Percentiles rank a stretch among this genome's conserved stretches.
phyloP scores from a whole-genome alignment of 2,329 filamentous ascomycete genomes.

The Fusarium keratoplasticum region DNA sequence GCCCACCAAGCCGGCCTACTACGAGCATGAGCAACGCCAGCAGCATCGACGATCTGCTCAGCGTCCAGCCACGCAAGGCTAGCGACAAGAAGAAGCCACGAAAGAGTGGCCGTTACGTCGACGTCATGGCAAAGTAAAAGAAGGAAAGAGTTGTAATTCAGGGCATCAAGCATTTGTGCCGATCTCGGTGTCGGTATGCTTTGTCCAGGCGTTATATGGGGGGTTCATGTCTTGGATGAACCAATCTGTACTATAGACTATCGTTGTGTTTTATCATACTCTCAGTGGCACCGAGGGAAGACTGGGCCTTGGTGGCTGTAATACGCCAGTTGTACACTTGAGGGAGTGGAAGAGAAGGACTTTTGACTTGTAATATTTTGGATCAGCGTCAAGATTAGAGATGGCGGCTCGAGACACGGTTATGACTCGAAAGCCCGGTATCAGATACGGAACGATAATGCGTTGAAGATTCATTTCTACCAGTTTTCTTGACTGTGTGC shows the following conservation, averaged over 20 bases:
- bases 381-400: conserved; percentile 32
- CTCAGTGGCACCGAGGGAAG: conserved; percentile 11
- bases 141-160: conserved; percentile 4
- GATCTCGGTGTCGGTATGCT: conserved; percentile 14
- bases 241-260: conserved; percentile 41
- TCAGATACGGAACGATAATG: conserved; percentile 33
- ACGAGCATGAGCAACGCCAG: conserved; percentile 93
- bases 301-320: conserved; percentile 23
- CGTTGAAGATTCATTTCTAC: conserved; percentile 21
- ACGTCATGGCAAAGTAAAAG: conserved; percentile 85
- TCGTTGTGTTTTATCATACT: conserved; percentile 34
- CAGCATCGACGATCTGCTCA: conserved; percentile 92
- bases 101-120: conserved; percentile 90
- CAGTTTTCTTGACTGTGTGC: neutral
- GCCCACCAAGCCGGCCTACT: conserved; percentile 75
- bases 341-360: conserved; percentile 21
- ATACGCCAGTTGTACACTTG: conserved; percentile 27
- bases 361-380: conserved; percentile 36
- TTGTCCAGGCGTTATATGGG: conserved; percentile 34
- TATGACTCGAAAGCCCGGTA: conserved; percentile 18
- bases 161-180: conserved; percentile 15
- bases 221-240: conserved; percentile 32
- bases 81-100: conserved; percentile 73
- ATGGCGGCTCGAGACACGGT: conserved; percentile 23
- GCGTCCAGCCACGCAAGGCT: conserved; percentile 76